These are phyloP conservation scores for Suillus placidus DNA, from an alignment of 768 basidiomycete genomes.

Conservation along the genomic window DNA sequence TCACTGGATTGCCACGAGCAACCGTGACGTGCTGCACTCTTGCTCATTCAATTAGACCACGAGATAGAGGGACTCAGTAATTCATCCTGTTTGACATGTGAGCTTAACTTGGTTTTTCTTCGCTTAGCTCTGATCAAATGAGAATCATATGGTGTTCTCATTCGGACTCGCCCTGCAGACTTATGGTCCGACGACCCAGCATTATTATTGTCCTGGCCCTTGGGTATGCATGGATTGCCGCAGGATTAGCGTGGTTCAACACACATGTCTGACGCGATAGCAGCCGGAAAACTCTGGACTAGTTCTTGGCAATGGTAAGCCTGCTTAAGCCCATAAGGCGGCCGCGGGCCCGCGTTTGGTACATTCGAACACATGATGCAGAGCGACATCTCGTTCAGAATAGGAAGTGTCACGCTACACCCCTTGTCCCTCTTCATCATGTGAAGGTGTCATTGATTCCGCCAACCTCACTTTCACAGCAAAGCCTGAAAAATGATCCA, in stretches of 20 bases:
- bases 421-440: background rate
- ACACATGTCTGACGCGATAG: background rate
- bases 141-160: background rate
- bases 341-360: background rate
- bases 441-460: background rate
- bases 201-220: background rate
- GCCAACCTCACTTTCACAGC: background rate
- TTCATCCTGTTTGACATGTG: constrained; percentile 2
- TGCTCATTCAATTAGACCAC: background rate
- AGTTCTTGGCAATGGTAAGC: background rate
- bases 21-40: background rate
- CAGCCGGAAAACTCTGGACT: no score
- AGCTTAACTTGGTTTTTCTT: background rate
- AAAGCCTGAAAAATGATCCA: background rate
- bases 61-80: background rate
- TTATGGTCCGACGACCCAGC: background rate
- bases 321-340: background rate
- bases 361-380: background rate
- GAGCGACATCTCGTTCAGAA: background rate
- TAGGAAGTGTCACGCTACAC: background rate
- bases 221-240: background rate
- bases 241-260: background rate
- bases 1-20: background rate
- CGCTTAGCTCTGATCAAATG: background rate
- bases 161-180: background rate